Evolutionary conservation across 1,284 basidiomycete species (phyloP).

Genomic region (Lentinula novae-zelandiae): DNA sequence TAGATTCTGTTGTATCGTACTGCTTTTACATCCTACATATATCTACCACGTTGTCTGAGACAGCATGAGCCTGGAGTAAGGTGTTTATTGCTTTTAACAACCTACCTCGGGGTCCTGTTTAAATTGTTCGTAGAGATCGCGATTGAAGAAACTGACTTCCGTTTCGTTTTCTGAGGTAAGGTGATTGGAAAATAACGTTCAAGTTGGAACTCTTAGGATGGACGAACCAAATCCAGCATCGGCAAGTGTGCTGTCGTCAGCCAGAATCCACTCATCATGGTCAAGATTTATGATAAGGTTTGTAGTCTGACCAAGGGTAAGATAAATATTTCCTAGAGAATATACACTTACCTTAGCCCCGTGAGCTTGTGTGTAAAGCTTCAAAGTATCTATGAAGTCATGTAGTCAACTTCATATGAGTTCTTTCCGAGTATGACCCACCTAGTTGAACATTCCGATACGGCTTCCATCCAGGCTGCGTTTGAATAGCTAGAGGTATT

Average conservation of each 20-base stretch:
- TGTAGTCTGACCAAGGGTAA: slow-evolving; percentile 57
- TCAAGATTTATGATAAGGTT: slow-evolving; percentile 96
- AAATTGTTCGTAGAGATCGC: slow-evolving; percentile 74
- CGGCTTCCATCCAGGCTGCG: slow-evolving; percentile 80
- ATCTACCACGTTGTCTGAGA: slow-evolving; percentile 51
- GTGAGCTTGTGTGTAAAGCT: slow-evolving; percentile 92
- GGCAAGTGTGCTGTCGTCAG: slow-evolving; percentile 62
- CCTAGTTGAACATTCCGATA: slow-evolving; percentile 73
- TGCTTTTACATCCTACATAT: neutral
- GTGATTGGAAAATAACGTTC: too few species aligned
- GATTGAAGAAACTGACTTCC: slow-evolving; percentile 88
- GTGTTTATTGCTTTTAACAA: slow-evolving; percentile 7
- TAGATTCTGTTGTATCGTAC: neutral
- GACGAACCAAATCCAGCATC: slow-evolving; percentile 72
- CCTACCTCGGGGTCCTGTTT: slow-evolving; percentile 76
- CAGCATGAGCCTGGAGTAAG: neutral
- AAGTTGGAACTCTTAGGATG: neutral
- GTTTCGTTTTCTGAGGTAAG: slow-evolving; percentile 81
- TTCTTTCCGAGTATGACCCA: slow-evolving; percentile 26
- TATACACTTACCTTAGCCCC: slow-evolving; percentile 72
- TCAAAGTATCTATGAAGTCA: slow-evolving; percentile 72
- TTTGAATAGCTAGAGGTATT: slow-evolving; percentile 55
- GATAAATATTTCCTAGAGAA: neutral
- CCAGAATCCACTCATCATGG: slow-evolving; percentile 88
- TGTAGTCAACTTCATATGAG: slow-evolving; percentile 5